Conservation (phyloP, 164 flowering plant species). For the Piper betle region DNA sequence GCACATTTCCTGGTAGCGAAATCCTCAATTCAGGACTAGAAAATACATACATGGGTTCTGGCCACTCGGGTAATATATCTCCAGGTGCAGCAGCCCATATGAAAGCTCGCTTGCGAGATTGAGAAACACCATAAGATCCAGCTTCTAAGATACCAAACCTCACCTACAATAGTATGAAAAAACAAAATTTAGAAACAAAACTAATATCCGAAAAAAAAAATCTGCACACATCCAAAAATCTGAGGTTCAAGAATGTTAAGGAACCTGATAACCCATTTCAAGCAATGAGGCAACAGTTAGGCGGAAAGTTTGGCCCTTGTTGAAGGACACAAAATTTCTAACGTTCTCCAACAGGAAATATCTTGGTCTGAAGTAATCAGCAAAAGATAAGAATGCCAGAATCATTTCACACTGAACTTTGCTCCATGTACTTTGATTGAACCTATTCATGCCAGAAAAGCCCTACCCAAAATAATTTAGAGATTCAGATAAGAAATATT, state of each 20-base stretch:
- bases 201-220: background rate
- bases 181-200: background rate
- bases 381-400: constrained; percentile 82
- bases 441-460: constrained; percentile 95
- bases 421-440: constrained; percentile 89
- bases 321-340: constrained; percentile 81
- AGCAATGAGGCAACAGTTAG: constrained; percentile 81
- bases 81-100: constrained; percentile 97
- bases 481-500: background rate
- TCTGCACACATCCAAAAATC: background rate
- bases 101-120: constrained; percentile 83
- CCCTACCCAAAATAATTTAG: constrained; percentile 37
- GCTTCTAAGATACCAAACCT: constrained; percentile 94
- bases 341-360: constrained; percentile 90
- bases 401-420: constrained; percentile 98
- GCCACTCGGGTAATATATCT: constrained; percentile 87
- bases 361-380: constrained; percentile 76
- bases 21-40: constrained; percentile 71
- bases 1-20: constrained; percentile 30
- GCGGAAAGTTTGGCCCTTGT: constrained; percentile 91
- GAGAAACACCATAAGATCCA: constrained; percentile 89
- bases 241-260: background rate
- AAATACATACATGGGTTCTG: constrained; percentile 95
- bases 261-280: constrained; percentile 98
- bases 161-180: constrained; percentile 33